Conservation (phyloP, 257 asterid genomes). For the Petunia axillaris region DNA sequence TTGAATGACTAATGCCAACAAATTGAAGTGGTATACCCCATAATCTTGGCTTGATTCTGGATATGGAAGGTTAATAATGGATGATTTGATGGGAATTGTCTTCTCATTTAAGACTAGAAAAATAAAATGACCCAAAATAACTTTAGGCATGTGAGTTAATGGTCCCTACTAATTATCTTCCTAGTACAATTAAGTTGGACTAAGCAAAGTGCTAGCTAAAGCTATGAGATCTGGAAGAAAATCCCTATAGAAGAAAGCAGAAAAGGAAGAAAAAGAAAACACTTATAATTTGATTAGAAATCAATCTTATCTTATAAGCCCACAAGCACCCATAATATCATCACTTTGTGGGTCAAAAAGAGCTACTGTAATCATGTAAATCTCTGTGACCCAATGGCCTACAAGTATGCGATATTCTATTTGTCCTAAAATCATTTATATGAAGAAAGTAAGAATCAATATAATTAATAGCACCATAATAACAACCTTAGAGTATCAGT, state of each 20-base stretch:
- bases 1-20: slow-evolving; percentile 1
- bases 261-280: not conserved
- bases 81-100: slow-evolving; percentile 19
- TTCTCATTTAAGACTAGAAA: slow-evolving; percentile 2
- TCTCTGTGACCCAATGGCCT: not conserved
- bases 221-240: not conserved
- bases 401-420: not conserved
- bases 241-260: slow-evolving; percentile 11
- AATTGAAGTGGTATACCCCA: not conserved
- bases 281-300: slow-evolving; percentile 8
- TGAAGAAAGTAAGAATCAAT: not conserved
- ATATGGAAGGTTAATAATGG: not conserved
- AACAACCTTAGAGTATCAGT: no score
- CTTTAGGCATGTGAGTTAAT: slow-evolving; percentile 20
- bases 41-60: not conserved
- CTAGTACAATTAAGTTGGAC: not conserved
- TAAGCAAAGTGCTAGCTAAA: not conserved
- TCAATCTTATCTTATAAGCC: not conserved
- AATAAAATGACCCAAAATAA: slow-evolving; percentile 11
- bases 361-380: slow-evolving; percentile 5
- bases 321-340: not conserved
- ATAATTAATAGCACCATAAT: no score
- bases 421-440: not conserved
- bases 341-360: slow-evolving; percentile 24
- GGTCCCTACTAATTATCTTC: slow-evolving; percentile 20